These are phyloP conservation scores for Cymbopogon citratus DNA, from an alignment of 176 grass and related monocot genomes.

Conservation along the genomic window DNA sequence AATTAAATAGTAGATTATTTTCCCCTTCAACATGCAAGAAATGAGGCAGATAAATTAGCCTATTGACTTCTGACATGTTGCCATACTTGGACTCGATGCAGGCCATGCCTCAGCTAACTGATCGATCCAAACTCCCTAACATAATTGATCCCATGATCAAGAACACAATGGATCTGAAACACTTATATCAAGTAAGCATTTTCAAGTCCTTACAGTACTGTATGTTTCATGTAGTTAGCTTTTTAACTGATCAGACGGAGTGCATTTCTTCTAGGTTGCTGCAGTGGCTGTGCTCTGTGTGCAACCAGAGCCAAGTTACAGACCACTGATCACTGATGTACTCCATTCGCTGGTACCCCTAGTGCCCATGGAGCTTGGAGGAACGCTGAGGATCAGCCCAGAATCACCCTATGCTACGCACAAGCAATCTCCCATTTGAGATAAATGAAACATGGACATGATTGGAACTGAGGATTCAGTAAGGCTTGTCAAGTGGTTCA, in stretches of 20 bases:
- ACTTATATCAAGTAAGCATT: conserved; percentile 82
- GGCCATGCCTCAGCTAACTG: conserved; percentile 99
- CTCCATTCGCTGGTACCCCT: conserved; percentile 89
- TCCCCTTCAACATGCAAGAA: not conserved
- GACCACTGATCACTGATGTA: conserved; percentile 89
- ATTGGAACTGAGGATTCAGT: not conserved
- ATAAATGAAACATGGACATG: not conserved
- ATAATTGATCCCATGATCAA: conserved; percentile 89
- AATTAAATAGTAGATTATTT: not conserved
- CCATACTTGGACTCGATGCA: conserved; percentile 30
- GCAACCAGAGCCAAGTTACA: conserved; percentile 92
- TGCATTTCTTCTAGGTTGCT: conserved; percentile 47
- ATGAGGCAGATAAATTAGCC: not conserved
- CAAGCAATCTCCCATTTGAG: conserved; percentile 26
- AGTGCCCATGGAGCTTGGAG: conserved; percentile 84
- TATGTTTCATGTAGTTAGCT: not conserved
- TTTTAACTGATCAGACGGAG: conserved; percentile 4
- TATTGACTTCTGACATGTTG: conserved; percentile 26
- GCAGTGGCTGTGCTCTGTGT: conserved; percentile 89
- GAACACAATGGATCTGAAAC: conserved; percentile 90
- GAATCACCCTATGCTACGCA: conserved; percentile 23
- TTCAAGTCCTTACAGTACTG: not conserved
- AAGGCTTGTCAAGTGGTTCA: conserved; percentile 9
- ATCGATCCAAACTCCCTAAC: conserved; percentile 90
- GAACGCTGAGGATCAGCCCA: conserved; percentile 46